A percentile compares a stretch with the other conserved stretches of the same genome.
phyloP scores from a whole-genome alignment of 2,329 filamentous ascomycete genomes.

The Alternaria metachromatica region DNA sequence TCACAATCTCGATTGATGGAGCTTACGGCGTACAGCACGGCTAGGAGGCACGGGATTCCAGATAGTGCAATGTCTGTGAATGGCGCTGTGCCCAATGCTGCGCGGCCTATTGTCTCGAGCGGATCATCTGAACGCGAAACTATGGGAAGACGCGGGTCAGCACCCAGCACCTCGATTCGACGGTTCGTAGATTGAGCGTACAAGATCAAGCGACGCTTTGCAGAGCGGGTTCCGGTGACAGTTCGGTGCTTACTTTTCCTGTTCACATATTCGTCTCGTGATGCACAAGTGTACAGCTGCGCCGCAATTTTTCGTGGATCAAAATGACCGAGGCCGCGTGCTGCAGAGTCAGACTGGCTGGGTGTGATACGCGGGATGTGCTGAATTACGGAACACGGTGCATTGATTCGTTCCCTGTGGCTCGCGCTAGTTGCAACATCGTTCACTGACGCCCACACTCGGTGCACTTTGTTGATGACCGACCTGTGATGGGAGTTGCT shows the following conservation, averaged over 20 bases:
- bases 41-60: constrained; percentile 15
- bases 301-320: constrained; percentile 25
- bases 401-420: constrained; percentile 12
- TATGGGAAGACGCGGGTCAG: constrained; percentile 25
- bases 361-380: constrained; percentile 37
- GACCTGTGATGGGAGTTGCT: constrained; percentile 5
- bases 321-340: constrained; percentile 32
- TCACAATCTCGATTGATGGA: constrained; percentile 35
- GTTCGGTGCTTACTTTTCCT: constrained; percentile 31
- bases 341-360: constrained; percentile 29
- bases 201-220: constrained; percentile 14
- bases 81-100: constrained; percentile 13
- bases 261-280: constrained; percentile 31
- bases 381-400: constrained; percentile 21
- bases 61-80: constrained; percentile 19
- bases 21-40: constrained; percentile 19
- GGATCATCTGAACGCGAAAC: constrained; percentile 7
- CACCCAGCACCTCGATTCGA: constrained; percentile 24
- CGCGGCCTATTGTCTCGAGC: constrained; percentile 10
- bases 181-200: constrained; percentile 21
- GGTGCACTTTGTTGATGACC: constrained; percentile 3
- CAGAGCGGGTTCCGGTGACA: constrained; percentile 17
- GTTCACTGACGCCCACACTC: constrained; percentile 8
- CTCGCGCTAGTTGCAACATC: constrained; percentile 14
- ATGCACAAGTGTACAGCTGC: constrained; percentile 34